Base-by-base conservation (phyloP, 2,329 filamentous ascomycete species). In the Ophiostoma quercus region DNA sequence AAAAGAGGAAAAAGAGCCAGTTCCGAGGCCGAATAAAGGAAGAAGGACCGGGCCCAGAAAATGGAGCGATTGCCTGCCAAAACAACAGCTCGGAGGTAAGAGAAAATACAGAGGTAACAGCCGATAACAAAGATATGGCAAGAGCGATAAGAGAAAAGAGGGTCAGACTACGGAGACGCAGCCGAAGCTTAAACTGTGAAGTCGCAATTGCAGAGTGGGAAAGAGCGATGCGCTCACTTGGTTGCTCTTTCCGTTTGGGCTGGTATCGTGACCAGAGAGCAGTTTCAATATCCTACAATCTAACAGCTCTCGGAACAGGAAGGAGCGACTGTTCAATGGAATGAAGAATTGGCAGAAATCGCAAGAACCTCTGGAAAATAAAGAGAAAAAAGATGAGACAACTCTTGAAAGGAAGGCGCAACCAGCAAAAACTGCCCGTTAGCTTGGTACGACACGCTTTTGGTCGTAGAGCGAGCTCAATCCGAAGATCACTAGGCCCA, bases 401-500 rank as follows among this genome's bases (percentile, higher is more conserved):
- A 29, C 22, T 25, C n/a, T 22, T 9, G n/a, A 12, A 57, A 25
- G 51, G 51, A 57, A 57, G 22, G 51, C 51, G n/a, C 51, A 57
- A 57, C 51, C 51, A 57, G 22, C 22, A 22, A 57, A 22, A 16
- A 25, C n/a, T 57, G 43, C 19, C 43, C 22, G 60, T 25, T 63
- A 34, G 60, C 60, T 34, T 32, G 60, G 60, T 63, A 57, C 22
- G 22, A 22, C n/a, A 57, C 51, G 43, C 43, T 9, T 47, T 47
- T 47, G 43, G 43, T 57, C 19, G 51, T 57, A 57, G 43, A 47
- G 43, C 22, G 29, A 60, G 60, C 60, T 63, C 29, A 4, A 37
- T 63, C 60, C 60, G 29, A 63, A 63, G 32, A 63, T 37, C 29
- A 25, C 60, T 63, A 63, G 60, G 60, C 60, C 60, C n/a, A 62